phyloP scores from a whole-genome alignment of 768 basidiomycete genomes.

The Termitomyces eurrhizus region DNA sequence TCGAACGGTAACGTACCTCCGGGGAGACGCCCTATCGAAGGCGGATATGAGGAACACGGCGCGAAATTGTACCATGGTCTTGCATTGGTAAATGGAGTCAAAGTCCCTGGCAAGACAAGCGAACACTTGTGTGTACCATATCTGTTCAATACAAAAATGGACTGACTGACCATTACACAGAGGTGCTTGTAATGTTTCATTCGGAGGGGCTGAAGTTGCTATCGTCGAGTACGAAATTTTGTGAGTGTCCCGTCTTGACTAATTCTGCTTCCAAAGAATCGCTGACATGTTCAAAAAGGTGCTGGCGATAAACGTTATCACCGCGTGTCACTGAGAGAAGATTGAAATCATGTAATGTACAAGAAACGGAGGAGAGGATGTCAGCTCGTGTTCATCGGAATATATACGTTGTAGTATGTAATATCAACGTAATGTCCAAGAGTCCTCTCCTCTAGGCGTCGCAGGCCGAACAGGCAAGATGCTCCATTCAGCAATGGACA shows the following conservation, averaged over 20 bases:
- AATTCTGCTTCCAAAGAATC: too few relatives aligned
- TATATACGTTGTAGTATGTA: neutral
- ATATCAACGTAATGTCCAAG: too few relatives aligned
- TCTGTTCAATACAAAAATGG: neutral
- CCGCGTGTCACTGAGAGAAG: neutral
- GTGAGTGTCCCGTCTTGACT: conserved; percentile 27
- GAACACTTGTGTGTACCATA: conserved; percentile 54
- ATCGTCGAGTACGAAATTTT: conserved; percentile 43
- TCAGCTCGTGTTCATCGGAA: neutral
- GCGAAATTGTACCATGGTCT: conserved; percentile 66
- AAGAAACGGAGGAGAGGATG: neutral
- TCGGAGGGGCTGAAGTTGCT: conserved; percentile 41
- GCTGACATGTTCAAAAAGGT: conserved; percentile 23
- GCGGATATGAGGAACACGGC: conserved; percentile 72
- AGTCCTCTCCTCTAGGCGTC: too few relatives aligned
- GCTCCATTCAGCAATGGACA: too few relatives aligned
- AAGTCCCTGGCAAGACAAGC: conserved; percentile 73
- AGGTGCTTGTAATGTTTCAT: conserved; percentile 39
- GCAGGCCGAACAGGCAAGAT: too few relatives aligned
- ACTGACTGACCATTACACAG: conserved; percentile 22
- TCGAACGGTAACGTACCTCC: conserved; percentile 55
- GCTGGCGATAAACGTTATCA: conserved; percentile 28
- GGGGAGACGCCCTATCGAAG: conserved; percentile 60
- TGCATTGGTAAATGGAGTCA: conserved; percentile 43
- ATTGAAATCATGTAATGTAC: conserved; percentile 5